Base-by-base conservation (phyloP, 2,329 filamentous ascomycete genomes). In the Aspergillus sp. region DNA sequence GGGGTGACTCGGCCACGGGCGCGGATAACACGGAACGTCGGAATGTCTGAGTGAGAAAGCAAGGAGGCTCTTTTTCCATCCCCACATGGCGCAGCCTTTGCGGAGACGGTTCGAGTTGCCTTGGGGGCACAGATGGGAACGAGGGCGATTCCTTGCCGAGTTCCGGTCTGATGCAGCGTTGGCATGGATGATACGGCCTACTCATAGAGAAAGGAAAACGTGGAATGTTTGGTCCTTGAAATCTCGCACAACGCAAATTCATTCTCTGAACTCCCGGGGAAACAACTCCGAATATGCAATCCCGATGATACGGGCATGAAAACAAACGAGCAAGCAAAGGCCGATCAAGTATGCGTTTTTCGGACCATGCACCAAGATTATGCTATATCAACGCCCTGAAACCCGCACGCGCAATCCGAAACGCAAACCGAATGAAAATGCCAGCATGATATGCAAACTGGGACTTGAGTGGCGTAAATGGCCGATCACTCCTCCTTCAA, bases 401-500 rank as follows among this genome's bases (percentile, higher is more conserved):
- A 8, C 25, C 25, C 25, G 6, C 25, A 28, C 6, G 4, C 25
- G 25, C 9, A 41, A 22, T 28, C 6, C 6, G 2, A 56, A 13
- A 17, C 25, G 28, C 34, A 51, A 25, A 8, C 49, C 45, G 50
- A 53, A 57, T 23, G 25, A 34, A n/a, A 22, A 43, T 15, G 28
- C 34, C 11, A 22, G 22, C 1, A 11, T 13, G 13, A 23, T 25
- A 48, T 48, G 46, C 22, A 48, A 25, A 23, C 4, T 28, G 25
- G 6, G 25, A 28, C 25, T 25, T 25, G 11, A 25, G 22, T 25
- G 46, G 13, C 25, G 25, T 2, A 25, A 13, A 25, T 28, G 6
- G n/a, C 19, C 22, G 54, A 57, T 66, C 59, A 69, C 51, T 76
- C 73, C 64, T 77, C 76, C 54, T 66, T 50, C 31, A 78, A 64